Base-by-base conservation (phyloP, 306 rosid species). In the Coriaria nepalensis region DNA sequence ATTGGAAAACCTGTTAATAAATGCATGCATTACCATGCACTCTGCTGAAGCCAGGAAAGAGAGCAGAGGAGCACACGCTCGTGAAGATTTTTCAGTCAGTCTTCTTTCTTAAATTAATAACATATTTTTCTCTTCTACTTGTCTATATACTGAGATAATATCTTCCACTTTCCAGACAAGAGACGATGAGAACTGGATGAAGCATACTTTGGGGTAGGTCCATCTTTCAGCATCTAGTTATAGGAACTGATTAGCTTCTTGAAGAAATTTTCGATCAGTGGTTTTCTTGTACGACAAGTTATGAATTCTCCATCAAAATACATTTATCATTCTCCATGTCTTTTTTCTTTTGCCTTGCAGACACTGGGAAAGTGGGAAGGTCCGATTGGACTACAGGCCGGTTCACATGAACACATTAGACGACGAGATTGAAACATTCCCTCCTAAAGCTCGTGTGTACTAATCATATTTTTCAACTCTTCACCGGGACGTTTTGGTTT, bases 1-100 rank as follows among this genome's bases (percentile, higher is more conserved):
- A 64, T 51, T 86, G 73, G 96, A 86, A 77, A 86, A 86, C 62
- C 93, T 86, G 52, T 68, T 86, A 74, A 81, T 86, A 72, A 86
- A 81, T 79, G 93, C 96, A 39, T 72, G 74, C 57, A 49, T 86
- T 74, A 86, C 96, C 52, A 81, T 86, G 93, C 81, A 76, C 68
- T 86, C 96, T 40, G 96, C 96, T 56, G 96, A 86, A 75, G 96
- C 93, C 53, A 76, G 96, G 83, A 79, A 86, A 76, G 96, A 86
- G 64, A 81, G 96, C 59, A 70, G 96, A 72, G 96, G 96, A 49
- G 96, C 96, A 29, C 96, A 86, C 63, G 96, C 96, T 40, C 96
- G 86, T 10, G 96, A 86, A 70, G 96, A 86, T 54, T 86, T 78
- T 61, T 56, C 75, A 35, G 96, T 81, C 34, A 43, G 80, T 74